Evolutionary conservation across 192 early-diverging fungal genomes (phyloP), one percentile per base, ranked within the genome.

Genomic region (Geranomyces variabilis): DNA sequence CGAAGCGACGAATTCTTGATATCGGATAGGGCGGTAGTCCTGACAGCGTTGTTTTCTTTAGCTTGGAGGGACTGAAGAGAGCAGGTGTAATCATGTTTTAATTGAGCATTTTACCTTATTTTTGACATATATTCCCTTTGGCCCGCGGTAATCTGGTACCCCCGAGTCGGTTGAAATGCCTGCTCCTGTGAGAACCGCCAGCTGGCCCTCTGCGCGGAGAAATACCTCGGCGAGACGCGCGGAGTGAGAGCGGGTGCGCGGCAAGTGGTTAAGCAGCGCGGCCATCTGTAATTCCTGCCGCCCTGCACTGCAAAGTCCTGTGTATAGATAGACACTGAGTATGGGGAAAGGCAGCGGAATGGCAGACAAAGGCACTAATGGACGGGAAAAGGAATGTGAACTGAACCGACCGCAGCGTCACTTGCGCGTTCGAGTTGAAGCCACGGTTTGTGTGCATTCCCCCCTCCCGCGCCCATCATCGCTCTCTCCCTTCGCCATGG

Each of bases 91-190:
- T 29, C 61, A 24, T 7, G 8, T 63, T 47, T 19, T 13, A 47
- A 19, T 10, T 19, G 46, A 19, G 19, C 12, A 24, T 53, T 15
- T 6, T 33, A 31, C 66, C 48, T 67, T 67, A 21, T 67, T 55
- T 33, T 60, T 29, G 17, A 60, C 30, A 61, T 85, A 84, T 13
- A 82, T 66, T 34, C 70, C 78, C 14, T 82, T 79, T 46, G 90
- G 80, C 8, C 94, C 94, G 57, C 94, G 87, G 74, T 94, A 95
- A 81, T 94, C 92, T 0, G 94, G 95, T 31, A 94, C 92, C 31
- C 80, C 82, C 26, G 69, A 74, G 47, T 76, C 81, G 1, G 80
- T 81, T 1, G 80, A 82, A 2, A 84, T 66, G 6, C 84, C 84
- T n/a, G 84, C 84, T 9, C 84, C 80, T 57, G 75, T 53, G 36